Evolutionary conservation across 768 basidiomycete genomes (phyloP), one percentile per base, ranked within the genome.

Genomic region (Termitomyces bulborhizus): DNA sequence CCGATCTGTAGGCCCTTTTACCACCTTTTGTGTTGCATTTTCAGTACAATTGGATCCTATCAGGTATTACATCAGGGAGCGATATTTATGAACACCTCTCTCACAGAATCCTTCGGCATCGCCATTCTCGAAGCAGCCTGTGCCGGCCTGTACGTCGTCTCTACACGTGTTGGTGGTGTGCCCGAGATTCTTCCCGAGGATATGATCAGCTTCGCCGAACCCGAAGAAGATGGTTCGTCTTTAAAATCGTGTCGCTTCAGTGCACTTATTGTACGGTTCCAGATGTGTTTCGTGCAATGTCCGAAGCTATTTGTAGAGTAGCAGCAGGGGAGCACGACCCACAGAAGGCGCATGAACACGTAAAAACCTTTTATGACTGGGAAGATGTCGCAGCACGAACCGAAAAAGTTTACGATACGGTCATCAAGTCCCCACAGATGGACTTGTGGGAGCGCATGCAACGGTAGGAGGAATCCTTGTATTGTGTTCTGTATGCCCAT

Each of bases 91-190:
- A 97, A 95, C 65, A 95, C 97, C 0, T 95, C 93, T 0, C 78
- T 98, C 26, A 98, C 96, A 1, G 97, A 98, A 67, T 83, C 97
- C 0, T 99, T 98, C 61, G 96, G 97, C 0, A 98, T 96, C 60
- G 91, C 90, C n/a, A 94, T 96, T 60, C 80, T 99, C 42, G 97
- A 99, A 73, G 97, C 96, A 0, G 97, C 97, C 0, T 95, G 91
- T 60, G 85, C 93, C 0, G 96, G 97, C 1, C 77, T 98, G 15
- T 96, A 96, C 65, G 88, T 98, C 48, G 96, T 98, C 47, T 87
- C 87, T 41, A 98, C 97, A 0, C 83, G 85, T 43, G 96, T 98
- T 0, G 97, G 97, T 0, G 97, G 97, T 0, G 91, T 98, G 0
- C 93, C 96, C 0, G 97, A 98, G 68, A 89, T 98, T 53, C 73